These are phyloP conservation scores for Fusarium abutilonis DNA, from an alignment of 2,329 filamentous ascomycete species.

Conservation along the genomic window DNA sequence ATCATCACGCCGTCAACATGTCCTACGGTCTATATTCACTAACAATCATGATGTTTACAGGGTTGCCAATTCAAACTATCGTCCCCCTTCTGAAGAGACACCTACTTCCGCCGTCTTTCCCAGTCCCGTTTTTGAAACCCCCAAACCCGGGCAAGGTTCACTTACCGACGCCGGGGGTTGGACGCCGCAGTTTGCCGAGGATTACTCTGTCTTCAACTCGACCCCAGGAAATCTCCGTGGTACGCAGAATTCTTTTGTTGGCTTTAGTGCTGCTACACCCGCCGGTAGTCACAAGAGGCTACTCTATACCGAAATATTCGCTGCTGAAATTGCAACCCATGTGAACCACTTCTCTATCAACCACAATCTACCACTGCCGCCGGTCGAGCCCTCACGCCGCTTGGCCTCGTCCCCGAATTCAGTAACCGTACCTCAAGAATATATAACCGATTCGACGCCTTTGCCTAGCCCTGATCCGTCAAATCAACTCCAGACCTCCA, in stretches of 20 bases:
- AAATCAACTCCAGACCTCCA: constrained; percentile 49
- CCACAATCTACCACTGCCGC: constrained; percentile 63
- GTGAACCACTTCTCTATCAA: constrained; percentile 68
- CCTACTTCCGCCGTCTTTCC: constrained; percentile 64
- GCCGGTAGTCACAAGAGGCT: constrained; percentile 58
- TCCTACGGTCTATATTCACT: constrained; percentile 45
- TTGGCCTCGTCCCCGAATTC: constrained; percentile 67
- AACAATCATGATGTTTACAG: constrained; percentile 53
- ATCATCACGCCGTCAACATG: constrained; percentile 24
- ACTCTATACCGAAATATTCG: constrained; percentile 61
- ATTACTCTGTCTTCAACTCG: constrained; percentile 73
- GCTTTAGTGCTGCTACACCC: constrained; percentile 54
- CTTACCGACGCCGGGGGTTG: constrained; percentile 63
- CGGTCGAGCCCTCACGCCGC: constrained; percentile 67
- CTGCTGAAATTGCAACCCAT: constrained; percentile 67
- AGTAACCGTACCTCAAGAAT: constrained; percentile 48
- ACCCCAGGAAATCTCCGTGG: constrained; percentile 68
- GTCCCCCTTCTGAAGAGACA: constrained; percentile 67
- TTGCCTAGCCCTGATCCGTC: constrained; percentile 45
- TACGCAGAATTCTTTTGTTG: constrained; percentile 57
- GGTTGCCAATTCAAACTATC: constrained; percentile 72
- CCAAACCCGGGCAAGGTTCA: constrained; percentile 58
- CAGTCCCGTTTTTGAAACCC: constrained; percentile 67
- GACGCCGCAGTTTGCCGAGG: constrained; percentile 71
- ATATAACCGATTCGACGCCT: constrained; percentile 44